phyloP scores from a whole-genome alignment of 371 early-diverging fungal genomes.

The Haplosporangium sp. region DNA sequence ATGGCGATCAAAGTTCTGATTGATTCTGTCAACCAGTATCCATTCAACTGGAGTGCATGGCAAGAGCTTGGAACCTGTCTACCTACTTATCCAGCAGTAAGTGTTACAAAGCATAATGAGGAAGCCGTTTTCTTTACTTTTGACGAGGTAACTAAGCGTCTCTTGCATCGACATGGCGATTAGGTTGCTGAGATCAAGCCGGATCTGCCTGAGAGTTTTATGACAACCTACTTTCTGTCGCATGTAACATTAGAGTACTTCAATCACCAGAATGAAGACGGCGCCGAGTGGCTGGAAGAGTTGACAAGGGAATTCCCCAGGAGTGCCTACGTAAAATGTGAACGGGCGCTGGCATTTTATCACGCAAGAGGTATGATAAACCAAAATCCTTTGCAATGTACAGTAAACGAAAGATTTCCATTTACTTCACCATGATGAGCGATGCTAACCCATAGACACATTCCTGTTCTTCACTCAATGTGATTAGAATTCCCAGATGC shows the following conservation, averaged over 20 bases:
- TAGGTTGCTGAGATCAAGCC: conserved; percentile 33
- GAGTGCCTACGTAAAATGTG: conserved; percentile 70
- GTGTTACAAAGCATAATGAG: background rate
- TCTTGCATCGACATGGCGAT: background rate
- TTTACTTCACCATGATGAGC: no score
- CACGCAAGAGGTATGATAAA: conserved; percentile 55
- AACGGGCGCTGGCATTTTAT: conserved; percentile 62
- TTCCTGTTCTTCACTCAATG: background rate
- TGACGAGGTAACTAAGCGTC: background rate
- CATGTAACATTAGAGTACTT: conserved; percentile 35
- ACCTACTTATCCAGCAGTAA: conserved; percentile 60
- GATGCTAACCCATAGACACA: background rate
- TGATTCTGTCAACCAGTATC: conserved; percentile 74
- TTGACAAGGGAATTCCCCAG: conserved; percentile 60
- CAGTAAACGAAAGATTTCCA: no score
- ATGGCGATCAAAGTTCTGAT: conserved; percentile 71
- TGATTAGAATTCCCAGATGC: conserved; percentile 77
- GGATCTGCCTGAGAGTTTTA: conserved; percentile 39
- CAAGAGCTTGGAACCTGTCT: conserved; percentile 73
- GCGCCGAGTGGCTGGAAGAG: conserved; percentile 24
- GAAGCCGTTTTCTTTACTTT: no score
- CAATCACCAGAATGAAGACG: conserved; percentile 26
- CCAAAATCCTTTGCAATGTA: background rate
- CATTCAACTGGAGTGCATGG: conserved; percentile 96
- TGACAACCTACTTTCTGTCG: conserved; percentile 36